These are phyloP conservation scores for Fusarium irregulare DNA, from an alignment of 2,329 filamentous ascomycete species.

Conservation along the genomic window DNA sequence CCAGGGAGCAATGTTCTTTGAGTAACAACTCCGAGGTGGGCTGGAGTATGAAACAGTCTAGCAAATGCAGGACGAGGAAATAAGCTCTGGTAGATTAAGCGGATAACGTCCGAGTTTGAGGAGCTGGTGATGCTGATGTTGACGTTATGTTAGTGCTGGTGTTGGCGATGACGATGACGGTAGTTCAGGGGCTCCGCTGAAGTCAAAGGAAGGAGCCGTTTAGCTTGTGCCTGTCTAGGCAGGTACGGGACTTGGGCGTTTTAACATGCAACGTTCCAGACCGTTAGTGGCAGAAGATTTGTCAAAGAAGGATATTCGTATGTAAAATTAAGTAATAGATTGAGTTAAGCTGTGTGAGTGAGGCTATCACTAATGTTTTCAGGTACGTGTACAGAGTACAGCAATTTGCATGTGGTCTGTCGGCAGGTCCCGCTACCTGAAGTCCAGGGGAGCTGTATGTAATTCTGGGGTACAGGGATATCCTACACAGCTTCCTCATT, in stretches of 20 bases:
- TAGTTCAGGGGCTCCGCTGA: constrained; percentile 21
- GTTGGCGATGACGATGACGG: constrained; percentile 18
- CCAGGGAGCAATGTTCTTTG: constrained; percentile 22
- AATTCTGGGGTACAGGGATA: constrained; percentile 36
- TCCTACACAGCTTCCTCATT: constrained; percentile 8
- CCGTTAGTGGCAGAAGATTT: constrained; percentile 8
- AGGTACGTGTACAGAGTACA: constrained; percentile 18
- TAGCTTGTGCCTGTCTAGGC: constrained; percentile 8
- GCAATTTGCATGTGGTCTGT: constrained; percentile 32
- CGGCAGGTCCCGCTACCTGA: constrained; percentile 12
- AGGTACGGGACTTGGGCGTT: constrained; percentile 8
- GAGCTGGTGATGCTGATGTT: constrained; percentile 16
- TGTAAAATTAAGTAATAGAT: constrained; percentile 21
- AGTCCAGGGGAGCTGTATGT: constrained; percentile 5
- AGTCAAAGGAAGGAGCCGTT: constrained; percentile 26
- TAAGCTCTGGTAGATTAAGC: constrained; percentile 15
- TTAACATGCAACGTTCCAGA: constrained; percentile 9
- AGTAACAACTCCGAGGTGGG: constrained; percentile 23
- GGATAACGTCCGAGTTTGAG: constrained; percentile 42
- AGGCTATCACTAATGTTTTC: constrained; percentile 31
- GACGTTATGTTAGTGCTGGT: constrained; percentile 2
- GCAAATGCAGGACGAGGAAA: constrained; percentile 14
- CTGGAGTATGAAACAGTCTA: constrained; percentile 24
- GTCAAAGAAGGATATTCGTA: constrained; percentile 2
- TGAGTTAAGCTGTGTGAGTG: constrained; percentile 8